Evolutionary conservation across 108 stramenopile genomes (phyloP).

Genomic region (Nannochloropsis salina): DNA sequence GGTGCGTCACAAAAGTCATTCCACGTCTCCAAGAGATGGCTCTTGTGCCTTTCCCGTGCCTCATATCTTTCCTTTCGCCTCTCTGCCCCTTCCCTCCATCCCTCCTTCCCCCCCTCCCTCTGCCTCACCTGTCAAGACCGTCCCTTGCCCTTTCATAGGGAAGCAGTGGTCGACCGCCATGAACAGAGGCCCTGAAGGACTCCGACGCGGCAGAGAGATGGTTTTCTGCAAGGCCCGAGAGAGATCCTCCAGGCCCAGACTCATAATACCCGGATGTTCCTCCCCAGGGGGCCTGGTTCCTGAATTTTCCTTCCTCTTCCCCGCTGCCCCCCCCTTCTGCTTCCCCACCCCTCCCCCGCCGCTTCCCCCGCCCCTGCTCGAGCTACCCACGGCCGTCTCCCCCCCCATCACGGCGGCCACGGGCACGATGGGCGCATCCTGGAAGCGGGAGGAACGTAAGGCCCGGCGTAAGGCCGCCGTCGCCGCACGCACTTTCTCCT

Average conservation of each 20-base stretch:
- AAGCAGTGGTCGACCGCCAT: constrained; percentile 44
- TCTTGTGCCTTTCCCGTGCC: neutral
- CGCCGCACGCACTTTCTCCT: constrained; percentile 28
- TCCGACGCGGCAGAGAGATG: constrained; percentile 21
- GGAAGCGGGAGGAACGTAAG: constrained; percentile 28
- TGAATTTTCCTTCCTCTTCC: neutral
- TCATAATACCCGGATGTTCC: neutral
- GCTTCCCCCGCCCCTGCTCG: neutral
- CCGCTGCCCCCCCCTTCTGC: neutral
- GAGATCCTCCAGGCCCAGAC: constrained; percentile 26
- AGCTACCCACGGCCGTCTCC: constrained; percentile 43
- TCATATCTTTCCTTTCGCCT: neutral
- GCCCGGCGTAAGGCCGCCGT: constrained; percentile 27
- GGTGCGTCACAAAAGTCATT: too few species aligned
- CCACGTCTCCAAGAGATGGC: too few species aligned
- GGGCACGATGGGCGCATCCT: constrained; percentile 36
- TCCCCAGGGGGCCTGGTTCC: neutral
- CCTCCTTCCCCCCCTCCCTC: constrained; percentile 59
- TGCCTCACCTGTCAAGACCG: constrained; percentile 92
- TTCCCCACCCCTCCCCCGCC: neutral
- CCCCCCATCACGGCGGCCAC: constrained; percentile 52
- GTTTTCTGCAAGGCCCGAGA: constrained; percentile 10
- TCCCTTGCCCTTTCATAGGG: constrained; percentile 88
- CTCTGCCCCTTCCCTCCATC: neutral
- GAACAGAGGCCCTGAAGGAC: constrained; percentile 28